phyloP scores from a whole-genome alignment of 2,329 filamentous ascomycete genomes.

The Aureobasidium musti region DNA sequence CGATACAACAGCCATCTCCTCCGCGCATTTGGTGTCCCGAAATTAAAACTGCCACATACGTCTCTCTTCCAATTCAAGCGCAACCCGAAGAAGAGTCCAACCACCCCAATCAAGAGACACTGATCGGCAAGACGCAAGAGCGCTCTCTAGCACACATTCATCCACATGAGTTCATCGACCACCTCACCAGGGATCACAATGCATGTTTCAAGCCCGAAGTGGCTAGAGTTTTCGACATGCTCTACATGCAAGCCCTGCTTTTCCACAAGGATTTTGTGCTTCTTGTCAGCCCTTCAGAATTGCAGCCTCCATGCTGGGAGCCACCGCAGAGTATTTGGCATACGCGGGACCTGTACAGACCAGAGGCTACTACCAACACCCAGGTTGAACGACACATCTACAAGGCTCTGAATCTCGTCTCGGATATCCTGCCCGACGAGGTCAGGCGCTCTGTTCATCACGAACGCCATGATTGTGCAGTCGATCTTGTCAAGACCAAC shows the following conservation, averaged over 20 bases:
- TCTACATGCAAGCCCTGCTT: conserved; percentile 11
- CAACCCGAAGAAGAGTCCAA: not conserved
- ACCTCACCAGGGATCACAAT: conserved; percentile 1
- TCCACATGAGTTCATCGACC: conserved; percentile 5
- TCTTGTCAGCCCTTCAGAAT: not conserved
- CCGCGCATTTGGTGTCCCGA: not conserved
- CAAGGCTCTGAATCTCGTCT: not conserved
- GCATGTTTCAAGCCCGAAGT: not conserved
- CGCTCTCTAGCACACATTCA: not conserved
- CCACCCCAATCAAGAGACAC: not conserved
- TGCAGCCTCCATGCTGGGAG: not conserved
- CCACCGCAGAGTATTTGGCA: conserved; percentile 8
- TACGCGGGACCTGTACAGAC: not conserved
- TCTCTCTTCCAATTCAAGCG: not conserved
- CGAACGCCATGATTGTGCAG: conserved; percentile 8
- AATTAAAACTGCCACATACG: not conserved
- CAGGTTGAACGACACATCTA: not conserved
- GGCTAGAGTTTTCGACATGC: conserved; percentile 1
- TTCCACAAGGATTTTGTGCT: not conserved
- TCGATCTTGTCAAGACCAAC: not conserved
- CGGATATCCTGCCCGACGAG: not conserved
- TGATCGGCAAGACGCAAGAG: not conserved
- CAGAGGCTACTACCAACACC: too few relatives aligned
- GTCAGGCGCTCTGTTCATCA: not conserved
- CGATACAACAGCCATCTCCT: not conserved